Evolutionary conservation across 768 basidiomycete genomes (phyloP).

Genomic region (Wakefieldia striispora): DNA sequence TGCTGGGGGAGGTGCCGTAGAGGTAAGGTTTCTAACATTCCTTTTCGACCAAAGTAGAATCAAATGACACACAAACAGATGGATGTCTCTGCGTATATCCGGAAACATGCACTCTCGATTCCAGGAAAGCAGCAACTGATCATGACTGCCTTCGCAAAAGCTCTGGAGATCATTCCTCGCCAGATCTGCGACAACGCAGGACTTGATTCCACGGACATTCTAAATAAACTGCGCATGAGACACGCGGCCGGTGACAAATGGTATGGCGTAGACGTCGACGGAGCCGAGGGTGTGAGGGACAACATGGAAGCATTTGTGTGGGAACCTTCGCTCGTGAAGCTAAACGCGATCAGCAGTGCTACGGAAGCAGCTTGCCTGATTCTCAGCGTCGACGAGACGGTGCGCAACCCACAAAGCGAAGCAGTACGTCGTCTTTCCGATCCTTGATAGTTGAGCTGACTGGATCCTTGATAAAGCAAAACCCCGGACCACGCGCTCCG

Average conservation of each 20-base stretch:
- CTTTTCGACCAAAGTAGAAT: neutral
- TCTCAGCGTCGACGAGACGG: constrained; percentile 96
- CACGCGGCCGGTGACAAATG: constrained; percentile 87
- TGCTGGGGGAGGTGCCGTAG: constrained; percentile 95
- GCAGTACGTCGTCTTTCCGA: constrained; percentile 50
- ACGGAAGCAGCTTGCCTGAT: constrained; percentile 96
- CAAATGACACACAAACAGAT: constrained; percentile 67
- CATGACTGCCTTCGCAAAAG: constrained; percentile 93
- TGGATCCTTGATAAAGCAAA: constrained; percentile 45
- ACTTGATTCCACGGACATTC: constrained; percentile 92
- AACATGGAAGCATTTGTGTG: constrained; percentile 99
- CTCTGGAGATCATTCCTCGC: constrained; percentile 94
- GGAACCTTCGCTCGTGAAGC: constrained; percentile 95
- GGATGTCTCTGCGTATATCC: constrained; percentile 94
- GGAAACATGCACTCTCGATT: constrained; percentile 87
- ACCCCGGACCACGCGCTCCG: constrained; percentile 84
- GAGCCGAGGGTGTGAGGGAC: constrained; percentile 82
- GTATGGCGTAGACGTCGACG: constrained; percentile 95
- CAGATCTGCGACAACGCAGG: constrained; percentile 99
- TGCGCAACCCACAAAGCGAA: constrained; percentile 93
- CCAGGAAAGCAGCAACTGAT: constrained; percentile 95
- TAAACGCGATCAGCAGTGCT: constrained; percentile 93
- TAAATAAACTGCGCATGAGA: constrained; percentile 97
- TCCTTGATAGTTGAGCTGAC: constrained; percentile 16
- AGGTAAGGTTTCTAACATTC: constrained; percentile 49